A percentile compares a stretch with the other conserved stretches of the same genome.
phyloP scores from a whole-genome alignment of 805 yeast species.

The Ogataea angusta region DNA sequence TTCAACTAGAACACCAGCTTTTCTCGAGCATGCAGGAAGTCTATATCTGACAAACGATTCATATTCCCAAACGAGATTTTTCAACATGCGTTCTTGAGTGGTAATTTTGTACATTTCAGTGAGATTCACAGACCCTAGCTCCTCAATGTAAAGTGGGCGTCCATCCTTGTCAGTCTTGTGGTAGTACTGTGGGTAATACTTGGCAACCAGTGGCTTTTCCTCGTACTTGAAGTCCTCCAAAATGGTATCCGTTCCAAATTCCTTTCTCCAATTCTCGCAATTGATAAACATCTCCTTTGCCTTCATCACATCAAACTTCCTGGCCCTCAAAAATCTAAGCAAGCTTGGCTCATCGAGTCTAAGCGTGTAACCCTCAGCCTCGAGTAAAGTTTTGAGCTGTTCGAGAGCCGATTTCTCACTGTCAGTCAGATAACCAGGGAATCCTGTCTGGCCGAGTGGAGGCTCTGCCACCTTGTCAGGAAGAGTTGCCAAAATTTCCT shows the following conservation, averaged over 20 bases:
- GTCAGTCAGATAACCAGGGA: conserved; percentile 73
- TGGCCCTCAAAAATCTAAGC: conserved; percentile 85
- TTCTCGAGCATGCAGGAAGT: conserved; percentile 92
- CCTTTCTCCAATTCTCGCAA: conserved; percentile 91
- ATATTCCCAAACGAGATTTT: conserved; percentile 96
- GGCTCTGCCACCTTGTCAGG: conserved; percentile 55
- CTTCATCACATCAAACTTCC: conserved; percentile 82
- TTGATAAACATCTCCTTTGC: conserved; percentile 79
- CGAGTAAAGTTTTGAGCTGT: conserved; percentile 55
- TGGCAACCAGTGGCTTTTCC: conserved; percentile 90
- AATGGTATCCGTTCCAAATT: conserved; percentile 82
- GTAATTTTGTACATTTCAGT: conserved; percentile 91
- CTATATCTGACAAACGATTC: conserved; percentile 83
- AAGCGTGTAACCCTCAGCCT: conserved; percentile 62
- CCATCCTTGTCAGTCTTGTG: conserved; percentile 97
- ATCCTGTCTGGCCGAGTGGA: conserved; percentile 57
- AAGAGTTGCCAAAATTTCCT: conserved; percentile 27
- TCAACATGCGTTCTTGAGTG: conserved; percentile 91
- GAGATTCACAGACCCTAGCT: conserved; percentile 86
- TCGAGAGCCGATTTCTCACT: conserved; percentile 61
- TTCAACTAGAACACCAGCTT: conserved; percentile 73
- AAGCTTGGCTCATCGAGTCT: conserved; percentile 86
- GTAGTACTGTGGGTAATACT: conserved; percentile 92
- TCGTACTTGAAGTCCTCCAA: conserved; percentile 83
- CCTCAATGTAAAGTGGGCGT: conserved; percentile 93